Percentiles rank a stretch among this genome's conserved stretches.
Conservation (phyloP, 208 protist species). For the Acanthamoeba lenticulata region DNA sequence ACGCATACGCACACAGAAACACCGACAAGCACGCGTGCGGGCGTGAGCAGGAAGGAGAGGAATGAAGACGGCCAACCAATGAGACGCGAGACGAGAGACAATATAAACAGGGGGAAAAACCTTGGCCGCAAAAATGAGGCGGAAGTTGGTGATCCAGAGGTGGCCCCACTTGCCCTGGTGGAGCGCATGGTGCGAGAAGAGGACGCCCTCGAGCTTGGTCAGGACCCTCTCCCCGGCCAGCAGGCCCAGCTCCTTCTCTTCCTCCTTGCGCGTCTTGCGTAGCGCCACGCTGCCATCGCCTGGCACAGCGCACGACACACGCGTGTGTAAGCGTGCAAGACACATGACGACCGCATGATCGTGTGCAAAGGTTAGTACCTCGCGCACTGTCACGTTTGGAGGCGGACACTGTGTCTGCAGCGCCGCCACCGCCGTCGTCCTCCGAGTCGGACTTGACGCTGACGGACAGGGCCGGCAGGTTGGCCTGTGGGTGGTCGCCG, state of each 20-base stretch:
- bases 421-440: not conserved
- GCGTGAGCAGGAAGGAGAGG: no score
- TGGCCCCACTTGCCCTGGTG: slow-evolving; percentile 26
- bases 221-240: slow-evolving; percentile 18
- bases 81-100: no score
- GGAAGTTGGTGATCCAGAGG: slow-evolving; percentile 50
- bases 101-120: no score
- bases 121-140: slow-evolving; percentile 29
- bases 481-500: not conserved
- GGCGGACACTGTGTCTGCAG: not conserved
- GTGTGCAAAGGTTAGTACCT: not conserved
- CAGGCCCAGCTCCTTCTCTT: slow-evolving; percentile 46
- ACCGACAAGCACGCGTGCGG: no score
- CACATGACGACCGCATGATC: not conserved
- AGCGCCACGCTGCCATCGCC: slow-evolving; percentile 3
- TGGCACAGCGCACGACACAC: not conserved
- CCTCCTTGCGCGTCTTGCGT: slow-evolving; percentile 20
- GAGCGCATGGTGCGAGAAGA: slow-evolving; percentile 9
- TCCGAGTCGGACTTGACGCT: slow-evolving; percentile 9
- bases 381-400: not conserved
- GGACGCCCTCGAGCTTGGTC: not conserved
- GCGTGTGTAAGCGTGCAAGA: not conserved
- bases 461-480: not conserved
- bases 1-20: no score
- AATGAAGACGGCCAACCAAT: no score